These are phyloP conservation scores for Elaeagnus macrophylla DNA, from an alignment of 306 rosid species.

Conservation along the genomic window DNA sequence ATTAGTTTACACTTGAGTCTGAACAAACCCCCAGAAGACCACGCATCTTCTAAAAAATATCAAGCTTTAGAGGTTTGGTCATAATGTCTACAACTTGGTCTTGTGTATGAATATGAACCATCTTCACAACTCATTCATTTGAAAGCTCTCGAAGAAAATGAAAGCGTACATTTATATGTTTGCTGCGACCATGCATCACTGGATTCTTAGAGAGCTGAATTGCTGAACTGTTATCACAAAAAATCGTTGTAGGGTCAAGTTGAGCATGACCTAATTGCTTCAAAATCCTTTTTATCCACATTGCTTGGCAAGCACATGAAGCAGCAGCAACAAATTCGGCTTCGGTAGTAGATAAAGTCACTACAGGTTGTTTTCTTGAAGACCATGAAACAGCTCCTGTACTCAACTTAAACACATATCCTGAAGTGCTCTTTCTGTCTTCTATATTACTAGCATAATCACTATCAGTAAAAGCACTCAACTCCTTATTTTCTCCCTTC, in stretches of 20 bases:
- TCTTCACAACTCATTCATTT: neutral
- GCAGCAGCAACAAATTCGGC: neutral
- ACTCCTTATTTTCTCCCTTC: neutral
- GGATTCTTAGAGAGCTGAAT: too few relatives aligned
- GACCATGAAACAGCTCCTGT: too few relatives aligned
- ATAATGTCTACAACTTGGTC: neutral
- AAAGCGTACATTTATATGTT: too few relatives aligned
- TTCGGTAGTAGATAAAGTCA: neutral
- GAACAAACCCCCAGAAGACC: neutral
- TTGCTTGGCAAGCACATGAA: neutral
- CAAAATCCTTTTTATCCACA: too few relatives aligned
- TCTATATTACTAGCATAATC: too few relatives aligned
- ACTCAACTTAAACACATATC: too few relatives aligned
- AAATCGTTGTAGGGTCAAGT: too few relatives aligned
- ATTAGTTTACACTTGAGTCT: neutral
- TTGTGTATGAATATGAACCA: neutral
- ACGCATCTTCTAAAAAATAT: neutral
- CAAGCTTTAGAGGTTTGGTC: neutral
- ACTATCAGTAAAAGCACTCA: neutral
- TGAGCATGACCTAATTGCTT: too few relatives aligned
- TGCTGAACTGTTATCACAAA: too few relatives aligned
- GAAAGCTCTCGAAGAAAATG: neutral
- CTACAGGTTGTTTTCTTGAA: neutral
- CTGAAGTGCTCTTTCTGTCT: too few relatives aligned
- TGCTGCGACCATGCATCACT: too few relatives aligned